A percentile compares a stretch with the other conserved stretches of the same genome.
Evolutionary conservation across 441 rosid genomes (phyloP).

Genomic region (Flueggea neowawraea): DNA sequence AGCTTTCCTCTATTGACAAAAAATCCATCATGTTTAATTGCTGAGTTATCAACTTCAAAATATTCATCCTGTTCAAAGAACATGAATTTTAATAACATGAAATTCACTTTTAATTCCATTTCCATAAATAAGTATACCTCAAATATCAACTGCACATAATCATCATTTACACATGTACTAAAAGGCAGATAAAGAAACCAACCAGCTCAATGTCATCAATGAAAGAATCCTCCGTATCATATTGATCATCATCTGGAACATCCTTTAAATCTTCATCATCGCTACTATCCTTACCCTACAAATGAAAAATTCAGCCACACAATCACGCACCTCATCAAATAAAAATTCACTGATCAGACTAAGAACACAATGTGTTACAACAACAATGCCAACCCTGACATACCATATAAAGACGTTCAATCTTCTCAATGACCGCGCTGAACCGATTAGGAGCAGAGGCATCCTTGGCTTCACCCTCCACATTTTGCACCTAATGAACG

Average conservation of each 20-base stretch:
- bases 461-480: constrained; percentile 53
- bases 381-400: no score
- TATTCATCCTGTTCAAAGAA: constrained; percentile 85
- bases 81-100: constrained; percentile 3
- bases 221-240: constrained; percentile 98
- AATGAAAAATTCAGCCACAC: neutral
- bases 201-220: constrained; percentile 98
- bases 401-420: constrained; percentile 97
- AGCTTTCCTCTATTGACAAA: constrained; percentile 92
- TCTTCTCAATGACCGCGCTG: constrained; percentile 98
- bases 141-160: constrained; percentile 5
- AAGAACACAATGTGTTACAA: no score
- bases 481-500: constrained; percentile 46
- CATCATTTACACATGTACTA: no score
- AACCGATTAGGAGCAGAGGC: constrained; percentile 70
- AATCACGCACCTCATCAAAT: no score
- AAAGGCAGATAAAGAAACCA: constrained; percentile 21
- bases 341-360: no score
- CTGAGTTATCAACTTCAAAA: constrained; percentile 95
- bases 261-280: constrained; percentile 92
- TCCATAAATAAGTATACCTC: constrained; percentile 6
- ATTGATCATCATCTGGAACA: constrained; percentile 94
- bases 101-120: neutral
- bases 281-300: constrained; percentile 93
- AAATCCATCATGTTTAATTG: constrained; percentile 92